Evolutionary conservation across 306 rosid species (phyloP), one percentile per base, ranked within the genome.

Genomic region (Vicia faba): DNA sequence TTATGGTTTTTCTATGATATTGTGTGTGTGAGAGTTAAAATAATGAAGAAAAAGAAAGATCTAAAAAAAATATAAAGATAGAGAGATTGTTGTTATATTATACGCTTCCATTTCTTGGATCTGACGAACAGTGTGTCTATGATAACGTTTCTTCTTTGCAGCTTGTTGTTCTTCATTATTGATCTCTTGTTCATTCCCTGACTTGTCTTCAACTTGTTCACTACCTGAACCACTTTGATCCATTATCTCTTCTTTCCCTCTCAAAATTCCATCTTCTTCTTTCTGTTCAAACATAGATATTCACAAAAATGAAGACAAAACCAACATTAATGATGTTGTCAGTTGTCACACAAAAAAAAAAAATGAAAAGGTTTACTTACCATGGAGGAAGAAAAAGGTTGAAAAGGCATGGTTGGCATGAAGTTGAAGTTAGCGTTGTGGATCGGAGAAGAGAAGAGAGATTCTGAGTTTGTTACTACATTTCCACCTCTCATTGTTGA

Each of bases 61-160:
- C 64, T 29, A 8, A 11, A 4, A 5, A 61, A 14, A 1, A 62
- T n/a, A 7, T 3, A 6, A 2, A 26, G 11, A 11, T 7, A 26
- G 33, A 3, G 11, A 13, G 66, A 38, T 18, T 18, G 9, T 26
- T n/a, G 28, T 8, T 33, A 33, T 25, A 45, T 14, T 57, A 12
- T 68, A 92, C 98, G 89, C 71, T 72, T 93, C 98, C 98, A 93
- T 93, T 76, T 93, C 91, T 83, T 93, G 97, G 97, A 93, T 93
- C 98, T 89, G 98, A 39, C 91, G 97, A 58, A 89, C 82, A 11
- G 98, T 93, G 80, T 93, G 98, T 57, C 98, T 76, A 76, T 93
- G 98, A 53, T 93, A 93, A 36, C 95, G 95, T 71, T 89, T 93
- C 64, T 89, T 93, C 87, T 93, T 92, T 4, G 79, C 15, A 19